These are phyloP conservation scores for Juncus effusus DNA, from an alignment of 176 grass and related monocot species.

Conservation along the genomic window DNA sequence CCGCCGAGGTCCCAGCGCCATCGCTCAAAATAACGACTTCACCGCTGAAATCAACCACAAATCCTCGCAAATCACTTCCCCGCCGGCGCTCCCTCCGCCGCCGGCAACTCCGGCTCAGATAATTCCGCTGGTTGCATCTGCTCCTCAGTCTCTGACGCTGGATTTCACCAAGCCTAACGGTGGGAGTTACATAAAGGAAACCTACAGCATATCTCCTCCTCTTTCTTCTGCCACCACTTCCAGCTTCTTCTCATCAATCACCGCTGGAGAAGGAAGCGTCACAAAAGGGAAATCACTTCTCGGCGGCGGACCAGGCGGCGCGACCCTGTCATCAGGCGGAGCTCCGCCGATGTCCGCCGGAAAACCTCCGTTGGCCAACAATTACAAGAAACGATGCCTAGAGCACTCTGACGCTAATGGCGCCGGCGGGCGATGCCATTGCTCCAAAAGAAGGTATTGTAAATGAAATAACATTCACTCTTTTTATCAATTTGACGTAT, in stretches of 20 bases:
- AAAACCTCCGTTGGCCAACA: conserved; percentile 47
- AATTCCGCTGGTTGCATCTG: background rate
- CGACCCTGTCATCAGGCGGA: conserved; percentile 4
- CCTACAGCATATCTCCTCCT: conserved; percentile 49
- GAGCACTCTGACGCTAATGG: conserved; percentile 55
- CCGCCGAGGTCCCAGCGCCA: conserved; percentile 53
- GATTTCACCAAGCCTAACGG: conserved; percentile 85
- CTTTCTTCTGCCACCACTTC: conserved; percentile 59
- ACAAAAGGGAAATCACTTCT: conserved; percentile 48
- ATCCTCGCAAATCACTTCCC: background rate
- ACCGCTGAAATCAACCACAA: background rate
- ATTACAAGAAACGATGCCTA: conserved; percentile 67
- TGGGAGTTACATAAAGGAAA: background rate
- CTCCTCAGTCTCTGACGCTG: conserved; percentile 67
- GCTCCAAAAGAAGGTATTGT: conserved; percentile 74
- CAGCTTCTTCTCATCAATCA: conserved; percentile 80
- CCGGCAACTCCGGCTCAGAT: background rate
- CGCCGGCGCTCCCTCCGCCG: conserved; percentile 12
- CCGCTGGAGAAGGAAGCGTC: conserved; percentile 85
- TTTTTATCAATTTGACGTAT: too few relatives aligned
- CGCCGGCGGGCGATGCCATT: conserved; percentile 64
- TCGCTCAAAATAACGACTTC: background rate
- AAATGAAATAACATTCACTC: background rate
- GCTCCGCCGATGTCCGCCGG: conserved; percentile 43
- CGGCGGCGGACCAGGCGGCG: background rate